Evolutionary conservation across 2,329 filamentous ascomycete species (phyloP), one percentile per base, ranked within the genome.

Genomic region (Fusarium chuoi): DNA sequence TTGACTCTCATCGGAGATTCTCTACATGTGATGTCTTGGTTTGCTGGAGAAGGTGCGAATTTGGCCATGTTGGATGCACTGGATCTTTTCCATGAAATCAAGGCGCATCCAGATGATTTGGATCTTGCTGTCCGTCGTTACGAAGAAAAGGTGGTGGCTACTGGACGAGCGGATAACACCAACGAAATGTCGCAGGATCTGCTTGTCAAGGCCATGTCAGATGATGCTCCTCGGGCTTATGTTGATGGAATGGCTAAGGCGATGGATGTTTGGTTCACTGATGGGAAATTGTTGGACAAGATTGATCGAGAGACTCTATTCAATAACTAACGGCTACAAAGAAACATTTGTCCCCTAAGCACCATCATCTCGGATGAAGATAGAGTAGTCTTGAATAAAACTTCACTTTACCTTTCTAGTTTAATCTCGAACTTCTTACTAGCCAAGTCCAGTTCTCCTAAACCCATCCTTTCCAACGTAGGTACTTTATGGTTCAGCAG

Each of bases 301-400:
- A 28, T 58, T 5, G 55, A 28, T 6, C 14, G 30, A 7, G 18
- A 49, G n/a, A n/a, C 18, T 0, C 8, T 49, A 3, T 49, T 36
- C 18, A 18, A 6, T 11, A 33, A 33, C 28, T 33, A 20, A 26
- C 17, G 22, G 12, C 12, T 9, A 12, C 36, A 6, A 11, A 38
- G 18, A 36, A 18, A 12, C 36, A 5, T 38, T 44, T 24, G 0
- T 1, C 14, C 5, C 3, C 3, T 7, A 3, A 48, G 2, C 4
- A 0, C 2, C 1, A 22, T 22, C 3, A 46, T 28, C 5, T 28
- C 3, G 24, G 1, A 4, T 26, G 1, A 20, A 8, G 3, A 0
- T 6, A 6, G 0, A 45, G 5, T 1, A 20, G 0, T 26, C 9
- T 9, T 6, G 3, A 45, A 45, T 26, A 14, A 10, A 5, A 6